Base-by-base conservation (phyloP, 2,329 filamentous ascomycete genomes). In the Microcyclospora pomicola region DNA sequence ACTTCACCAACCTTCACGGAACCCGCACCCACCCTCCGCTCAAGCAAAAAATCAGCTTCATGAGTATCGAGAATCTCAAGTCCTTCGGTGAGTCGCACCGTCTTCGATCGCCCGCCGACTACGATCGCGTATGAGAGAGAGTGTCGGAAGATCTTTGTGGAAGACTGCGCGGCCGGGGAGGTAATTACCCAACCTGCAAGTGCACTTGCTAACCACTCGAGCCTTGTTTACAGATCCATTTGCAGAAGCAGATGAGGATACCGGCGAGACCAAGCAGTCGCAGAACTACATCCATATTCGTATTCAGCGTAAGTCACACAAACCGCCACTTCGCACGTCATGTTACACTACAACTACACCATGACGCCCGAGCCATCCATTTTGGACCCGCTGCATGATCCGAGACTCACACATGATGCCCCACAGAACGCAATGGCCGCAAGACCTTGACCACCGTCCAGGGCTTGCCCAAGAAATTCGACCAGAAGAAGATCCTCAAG, bases 211-310 rank as follows among this genome's bases (percentile, higher is more conserved):
- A 24, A 35, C 15, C 42, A 24, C 43, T 40, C 40, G 37, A 39
- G 36, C 41, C 42, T 95, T 24, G 19, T 24, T 7, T 24, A 24
- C 19, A 24, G 91, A 98, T 81, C 91, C 91, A 82, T 98, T 98
- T 85, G 91, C 91, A 81, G 91, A 96, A 84, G 91, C 87, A 78
- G 91, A 95, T 84, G 88, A 95, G 80, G 87, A 93, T 68, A 86
- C 82, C 67, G 87, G 86, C 74, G 83, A 93, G 71, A 81, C 78
- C 64, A 91, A 91, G 71, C 82, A 91, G 74, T 79, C 82, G 64
- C 84, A 93, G 71, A 92, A 93, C 69, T 94, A 95, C 67, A 94
- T 96, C 66, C 91, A 96, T 72, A 96, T 98, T 68, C 87, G 91
- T 69, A 96, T 96, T 65, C 91, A 98, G 66, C 91, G 88, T 96